Evolutionary conservation across 2,329 filamentous ascomycete species (phyloP).

Genomic region (Daldinia sp.): DNA sequence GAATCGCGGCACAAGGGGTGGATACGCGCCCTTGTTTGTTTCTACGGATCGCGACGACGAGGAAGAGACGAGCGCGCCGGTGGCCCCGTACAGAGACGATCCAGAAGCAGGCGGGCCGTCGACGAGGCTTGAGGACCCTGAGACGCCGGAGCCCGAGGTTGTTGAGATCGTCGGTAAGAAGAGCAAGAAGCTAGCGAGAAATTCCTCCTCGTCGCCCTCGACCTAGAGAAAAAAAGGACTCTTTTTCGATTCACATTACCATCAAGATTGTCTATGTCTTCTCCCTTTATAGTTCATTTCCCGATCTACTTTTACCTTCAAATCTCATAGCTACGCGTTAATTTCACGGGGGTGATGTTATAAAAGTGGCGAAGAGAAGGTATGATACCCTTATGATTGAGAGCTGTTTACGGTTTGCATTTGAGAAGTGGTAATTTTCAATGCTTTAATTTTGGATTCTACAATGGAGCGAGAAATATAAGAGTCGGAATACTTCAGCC

Average conservation of each 20-base stretch:
- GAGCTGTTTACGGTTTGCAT: conserved; percentile 6
- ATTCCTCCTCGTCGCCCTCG: conserved; percentile 27
- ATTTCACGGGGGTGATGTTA: conserved; percentile 15
- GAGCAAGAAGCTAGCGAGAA: conserved; percentile 28
- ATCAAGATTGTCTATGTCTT: conserved; percentile 8
- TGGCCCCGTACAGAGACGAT: conserved; percentile 35
- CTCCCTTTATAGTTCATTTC: not conserved
- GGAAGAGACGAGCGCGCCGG: not conserved
- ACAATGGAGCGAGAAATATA: not conserved
- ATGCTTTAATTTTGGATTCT: not conserved
- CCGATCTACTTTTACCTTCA: not conserved
- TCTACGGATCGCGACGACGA: conserved; percentile 34
- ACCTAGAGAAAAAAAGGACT: not conserved
- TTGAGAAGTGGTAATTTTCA: not conserved
- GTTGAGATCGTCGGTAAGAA: conserved; percentile 42
- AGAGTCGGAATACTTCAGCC: not conserved
- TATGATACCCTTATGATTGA: conserved; percentile 31
- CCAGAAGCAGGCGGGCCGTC: conserved; percentile 32
- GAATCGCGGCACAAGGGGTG: conserved; percentile 10
- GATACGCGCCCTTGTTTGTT: conserved; percentile 18
- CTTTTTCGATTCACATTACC: not conserved
- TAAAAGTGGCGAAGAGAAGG: conserved; percentile 15
- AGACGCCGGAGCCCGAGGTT: conserved; percentile 38
- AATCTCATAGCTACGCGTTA: not conserved
- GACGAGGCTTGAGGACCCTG: conserved; percentile 25